Evolutionary conservation across 345 rosid genomes (phyloP).

Genomic region (Gossypium australe): DNA sequence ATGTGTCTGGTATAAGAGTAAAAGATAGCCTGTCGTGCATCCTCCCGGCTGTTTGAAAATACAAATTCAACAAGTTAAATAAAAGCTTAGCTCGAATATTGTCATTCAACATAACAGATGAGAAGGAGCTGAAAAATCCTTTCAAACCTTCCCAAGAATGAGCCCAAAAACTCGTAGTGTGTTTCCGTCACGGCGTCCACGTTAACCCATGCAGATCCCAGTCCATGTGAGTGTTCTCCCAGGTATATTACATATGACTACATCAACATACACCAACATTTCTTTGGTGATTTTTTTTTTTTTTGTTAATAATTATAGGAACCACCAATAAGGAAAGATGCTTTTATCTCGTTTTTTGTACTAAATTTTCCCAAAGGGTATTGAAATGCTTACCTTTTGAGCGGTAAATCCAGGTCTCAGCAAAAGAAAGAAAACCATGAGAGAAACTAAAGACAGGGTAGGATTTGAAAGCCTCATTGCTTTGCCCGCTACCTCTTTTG

Average conservation of each 20-base stretch:
- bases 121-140: not conserved
- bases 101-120: not conserved
- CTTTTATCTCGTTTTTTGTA: not conserved
- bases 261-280: not conserved
- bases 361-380: not conserved
- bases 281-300: no score
- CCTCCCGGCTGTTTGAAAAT: conserved; percentile 32
- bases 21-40: conserved; percentile 49
- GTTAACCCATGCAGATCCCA: conserved; percentile 29
- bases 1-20: conserved; percentile 73
- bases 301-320: not conserved
- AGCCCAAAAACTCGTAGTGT: conserved; percentile 60
- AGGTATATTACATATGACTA: conserved; percentile 70
- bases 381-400: conserved; percentile 37
- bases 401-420: conserved; percentile 35
- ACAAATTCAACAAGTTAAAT: not conserved
- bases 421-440: conserved; percentile 22
- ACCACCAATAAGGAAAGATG: not conserved
- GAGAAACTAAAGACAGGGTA: conserved; percentile 17
- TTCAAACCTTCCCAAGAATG: conserved; percentile 60
- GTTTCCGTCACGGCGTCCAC: conserved; percentile 40
- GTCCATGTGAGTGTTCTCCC: conserved; percentile 64
- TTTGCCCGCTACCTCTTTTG: not conserved
- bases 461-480: conserved; percentile 25
- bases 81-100: not conserved